Conservation (phyloP, 176 grass and related monocot species). For the Carex myosuroides region DNA sequence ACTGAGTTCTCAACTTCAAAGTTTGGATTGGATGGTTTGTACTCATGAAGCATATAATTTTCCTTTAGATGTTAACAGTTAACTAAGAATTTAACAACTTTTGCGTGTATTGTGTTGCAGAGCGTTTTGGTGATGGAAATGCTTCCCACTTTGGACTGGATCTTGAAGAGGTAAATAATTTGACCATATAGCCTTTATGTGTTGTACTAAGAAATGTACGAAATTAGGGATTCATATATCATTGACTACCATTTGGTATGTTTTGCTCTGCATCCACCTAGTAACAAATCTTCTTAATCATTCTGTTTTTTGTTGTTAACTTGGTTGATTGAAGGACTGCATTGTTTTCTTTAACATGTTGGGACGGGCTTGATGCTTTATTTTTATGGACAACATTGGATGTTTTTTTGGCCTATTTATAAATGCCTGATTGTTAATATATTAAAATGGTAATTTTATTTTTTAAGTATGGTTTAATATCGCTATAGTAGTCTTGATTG, state of each 20-base stretch:
- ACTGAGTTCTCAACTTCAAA: conserved; percentile 65
- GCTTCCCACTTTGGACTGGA: conserved; percentile 94
- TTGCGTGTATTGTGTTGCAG: conserved; percentile 37
- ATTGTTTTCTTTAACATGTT: background rate
- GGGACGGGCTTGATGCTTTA: background rate
- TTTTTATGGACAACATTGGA: background rate
- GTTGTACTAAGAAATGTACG: background rate
- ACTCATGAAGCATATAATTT: background rate
- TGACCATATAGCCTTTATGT: background rate
- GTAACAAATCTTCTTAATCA: background rate
- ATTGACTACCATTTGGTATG: background rate
- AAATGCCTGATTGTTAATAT: background rate
- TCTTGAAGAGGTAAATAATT: conserved; percentile 77
- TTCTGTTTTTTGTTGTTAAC: background rate
- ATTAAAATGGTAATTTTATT: background rate
- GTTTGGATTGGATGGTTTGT: conserved; percentile 98
- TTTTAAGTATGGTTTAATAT: conserved; percentile 2
- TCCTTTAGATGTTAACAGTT: background rate
- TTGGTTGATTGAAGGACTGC: background rate
- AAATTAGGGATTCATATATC: background rate
- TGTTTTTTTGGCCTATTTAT: background rate
- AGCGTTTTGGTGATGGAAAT: conserved; percentile 98
- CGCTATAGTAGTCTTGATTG: background rate
- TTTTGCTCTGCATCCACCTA: background rate
- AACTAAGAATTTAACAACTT: background rate